Conservation (phyloP, 139 green algal genomes). For the Closterium sp. region DNA sequence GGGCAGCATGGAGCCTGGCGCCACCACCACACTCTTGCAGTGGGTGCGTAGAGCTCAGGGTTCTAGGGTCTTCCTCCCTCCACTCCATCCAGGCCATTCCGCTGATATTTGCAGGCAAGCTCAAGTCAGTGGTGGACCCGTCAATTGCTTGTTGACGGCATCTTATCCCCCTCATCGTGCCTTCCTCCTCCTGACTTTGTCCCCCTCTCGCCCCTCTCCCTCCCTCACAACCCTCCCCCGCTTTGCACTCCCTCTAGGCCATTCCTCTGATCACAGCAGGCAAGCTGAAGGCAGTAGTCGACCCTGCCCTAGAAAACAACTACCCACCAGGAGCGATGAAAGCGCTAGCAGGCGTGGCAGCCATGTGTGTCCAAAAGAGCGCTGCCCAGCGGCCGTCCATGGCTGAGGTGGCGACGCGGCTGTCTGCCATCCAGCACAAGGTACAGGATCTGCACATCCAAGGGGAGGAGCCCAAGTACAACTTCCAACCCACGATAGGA, state of each 20-base stretch:
- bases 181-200: too few species aligned
- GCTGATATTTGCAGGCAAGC: neutral
- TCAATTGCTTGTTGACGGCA: too few species aligned
- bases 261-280: slow-evolving; percentile 8
- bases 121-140: neutral
- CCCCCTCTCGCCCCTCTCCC: neutral
- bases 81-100: slow-evolving; percentile 9
- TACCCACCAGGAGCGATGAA: neutral
- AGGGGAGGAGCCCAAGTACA: neutral
- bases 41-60: too few species aligned
- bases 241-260: neutral
- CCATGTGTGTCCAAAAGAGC: neutral
- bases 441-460: neutral
- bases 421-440: neutral
- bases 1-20: neutral
- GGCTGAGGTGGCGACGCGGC: slow-evolving; percentile 13
- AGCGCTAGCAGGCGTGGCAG: slow-evolving; percentile 6
- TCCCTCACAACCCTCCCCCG: too few species aligned
- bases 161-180: too few species aligned
- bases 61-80: too few species aligned
- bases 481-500: neutral
- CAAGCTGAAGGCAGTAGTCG: neutral
- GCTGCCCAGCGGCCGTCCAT: slow-evolving; percentile 3
- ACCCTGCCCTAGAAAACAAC: slow-evolving; percentile 4
- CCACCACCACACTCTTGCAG: neutral